Conservation (phyloP, 2,329 filamentous ascomycete species). For the Paecilomyces niveus region DNA sequence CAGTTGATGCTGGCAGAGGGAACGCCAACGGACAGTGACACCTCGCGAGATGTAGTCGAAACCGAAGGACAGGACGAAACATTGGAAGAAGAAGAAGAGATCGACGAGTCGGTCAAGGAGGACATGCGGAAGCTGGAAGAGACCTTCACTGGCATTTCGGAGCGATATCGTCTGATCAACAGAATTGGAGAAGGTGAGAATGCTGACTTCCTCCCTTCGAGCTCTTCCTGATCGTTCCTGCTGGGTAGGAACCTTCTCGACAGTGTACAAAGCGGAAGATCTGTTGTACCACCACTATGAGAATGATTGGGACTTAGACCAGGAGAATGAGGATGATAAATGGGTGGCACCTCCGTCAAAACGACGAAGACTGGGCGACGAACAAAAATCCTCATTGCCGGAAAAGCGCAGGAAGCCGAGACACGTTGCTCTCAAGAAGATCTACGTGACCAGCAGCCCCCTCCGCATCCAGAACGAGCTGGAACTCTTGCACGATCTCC, state of each 20-base stretch:
- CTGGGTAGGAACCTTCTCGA: constrained; percentile 84
- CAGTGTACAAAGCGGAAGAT: constrained; percentile 97
- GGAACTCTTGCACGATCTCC: constrained; percentile 81
- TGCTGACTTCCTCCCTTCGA: background rate
- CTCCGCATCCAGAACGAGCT: constrained; percentile 92
- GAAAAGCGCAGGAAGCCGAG: constrained; percentile 50
- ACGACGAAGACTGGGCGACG: constrained; percentile 39
- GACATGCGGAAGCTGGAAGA: constrained; percentile 83
- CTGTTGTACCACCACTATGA: constrained; percentile 73
- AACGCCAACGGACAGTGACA: constrained; percentile 10
- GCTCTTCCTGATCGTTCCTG: constrained; percentile 1
- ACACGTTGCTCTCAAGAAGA: constrained; percentile 97
- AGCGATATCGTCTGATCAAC: constrained; percentile 85
- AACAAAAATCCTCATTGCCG: constrained; percentile 22
- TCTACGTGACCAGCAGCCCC: constrained; percentile 95
- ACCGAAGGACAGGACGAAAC: constrained; percentile 19
- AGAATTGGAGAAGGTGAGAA: constrained; percentile 84
- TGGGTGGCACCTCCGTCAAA: constrained; percentile 65
- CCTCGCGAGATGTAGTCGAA: constrained; percentile 13
- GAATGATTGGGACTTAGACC: constrained; percentile 77
- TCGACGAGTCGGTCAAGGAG: constrained; percentile 55
- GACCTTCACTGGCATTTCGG: constrained; percentile 74
- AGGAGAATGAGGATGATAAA: constrained; percentile 54
- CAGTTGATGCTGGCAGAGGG: constrained; percentile 12
- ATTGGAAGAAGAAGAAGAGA: constrained; percentile 25